Evolutionary conservation across 495 filamentous ascomycete genomes (phyloP).

Genomic region (Penicillium ucsense): DNA sequence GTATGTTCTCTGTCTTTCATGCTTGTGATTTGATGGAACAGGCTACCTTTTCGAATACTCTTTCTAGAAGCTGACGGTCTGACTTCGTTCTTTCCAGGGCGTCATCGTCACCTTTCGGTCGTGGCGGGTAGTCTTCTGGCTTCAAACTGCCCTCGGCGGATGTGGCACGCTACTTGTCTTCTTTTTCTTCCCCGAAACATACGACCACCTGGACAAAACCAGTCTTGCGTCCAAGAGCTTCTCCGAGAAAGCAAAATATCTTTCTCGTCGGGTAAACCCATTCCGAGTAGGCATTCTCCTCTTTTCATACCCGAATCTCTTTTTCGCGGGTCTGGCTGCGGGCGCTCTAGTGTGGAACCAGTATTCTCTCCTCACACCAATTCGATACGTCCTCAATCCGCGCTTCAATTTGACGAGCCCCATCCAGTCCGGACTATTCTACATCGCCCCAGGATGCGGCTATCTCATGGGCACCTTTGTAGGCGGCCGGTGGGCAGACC

Average conservation of each 20-base stretch:
- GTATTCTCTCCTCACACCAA: constrained; percentile 63
- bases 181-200: constrained; percentile 61
- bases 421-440: constrained; percentile 60
- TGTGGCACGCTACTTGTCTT: constrained; percentile 47
- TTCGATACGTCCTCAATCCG: constrained; percentile 65
- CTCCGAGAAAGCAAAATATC: constrained; percentile 35
- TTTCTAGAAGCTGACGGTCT: neutral
- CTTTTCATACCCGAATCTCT: constrained; percentile 56
- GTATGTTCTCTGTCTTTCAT: constrained; percentile 9
- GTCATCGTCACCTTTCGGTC: constrained; percentile 61
- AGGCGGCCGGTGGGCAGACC: constrained; percentile 64
- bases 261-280: constrained; percentile 54
- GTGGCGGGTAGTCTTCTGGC: constrained; percentile 66
- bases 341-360: constrained; percentile 62
- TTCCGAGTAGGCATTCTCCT: constrained; percentile 45
- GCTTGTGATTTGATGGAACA: no score
- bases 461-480: constrained; percentile 62
- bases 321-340: constrained; percentile 50
- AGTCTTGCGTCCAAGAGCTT: constrained; percentile 43
- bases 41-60: no score
- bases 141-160: constrained; percentile 55
- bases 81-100: constrained; percentile 24
- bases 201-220: constrained; percentile 46
- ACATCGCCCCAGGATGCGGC: constrained; percentile 62
- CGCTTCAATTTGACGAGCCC: constrained; percentile 59